Base-by-base conservation (phyloP, 2,329 filamentous ascomycete species). In the Thermothelomyces thermophilus region DNA sequence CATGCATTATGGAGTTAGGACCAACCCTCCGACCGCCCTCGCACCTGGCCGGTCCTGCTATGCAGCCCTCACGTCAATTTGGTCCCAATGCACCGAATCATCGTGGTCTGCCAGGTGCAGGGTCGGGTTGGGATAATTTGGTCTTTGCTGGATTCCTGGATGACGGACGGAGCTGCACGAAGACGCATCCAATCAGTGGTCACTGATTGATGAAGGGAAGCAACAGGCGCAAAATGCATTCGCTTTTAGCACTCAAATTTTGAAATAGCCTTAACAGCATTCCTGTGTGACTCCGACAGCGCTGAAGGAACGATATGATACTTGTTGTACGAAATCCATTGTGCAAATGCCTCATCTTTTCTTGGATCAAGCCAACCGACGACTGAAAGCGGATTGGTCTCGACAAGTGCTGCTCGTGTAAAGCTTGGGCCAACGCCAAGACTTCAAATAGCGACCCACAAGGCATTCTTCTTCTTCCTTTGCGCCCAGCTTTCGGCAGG, bases 371-470 rank as follows among this genome's bases (percentile, higher is more conserved):
- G 24, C 24, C 24, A 26, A 5, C n/a, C n/a, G n/a, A n/a, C n/a
- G n/a, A n/a, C n/a, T n/a, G n/a, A n/a, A n/a, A n/a, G n/a, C n/a
- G n/a, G n/a, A n/a, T n/a, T n/a, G n/a, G n/a, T n/a, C n/a, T n/a
- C n/a, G n/a, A n/a, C n/a, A n/a, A n/a, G n/a, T n/a, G n/a, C n/a
- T n/a, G 24, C 24, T 26, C 24, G 9, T 9, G 2, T 30, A 41
- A 40, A 52, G 50, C 53, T 52, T 50, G 50, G 53, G 40, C 50
- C 46, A 26, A 10, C 22, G 46, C 50, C 50, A 52, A 50, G 46
- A 17, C 41, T 35, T 14, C 33, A 14, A 10, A 9, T 10, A 31
- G 30, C 14, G 30, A 9, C 3, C 30, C 22, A 4, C 48, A 5
- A 8, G 36, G 41, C 26, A 33, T 24, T 11, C 46, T n/a, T 17